Conservation (phyloP, 352 stramenopile species). For the Phytophthora capsici region DNA sequence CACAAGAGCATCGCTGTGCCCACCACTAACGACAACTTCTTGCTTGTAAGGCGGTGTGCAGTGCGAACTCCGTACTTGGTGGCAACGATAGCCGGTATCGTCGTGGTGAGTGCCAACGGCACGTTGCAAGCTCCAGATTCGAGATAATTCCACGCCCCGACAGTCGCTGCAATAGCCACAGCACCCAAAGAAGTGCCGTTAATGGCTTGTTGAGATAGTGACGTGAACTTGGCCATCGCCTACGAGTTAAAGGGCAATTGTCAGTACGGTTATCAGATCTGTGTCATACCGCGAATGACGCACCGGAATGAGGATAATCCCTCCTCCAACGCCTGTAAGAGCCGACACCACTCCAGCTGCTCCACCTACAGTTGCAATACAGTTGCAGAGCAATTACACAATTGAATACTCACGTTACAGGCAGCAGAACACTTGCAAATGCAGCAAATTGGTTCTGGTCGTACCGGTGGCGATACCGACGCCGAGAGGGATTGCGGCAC, state of each 20-base stretch:
- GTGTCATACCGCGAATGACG: slow-evolving; percentile 1
- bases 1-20: slow-evolving; percentile 79
- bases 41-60: slow-evolving; percentile 78
- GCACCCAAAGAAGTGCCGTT: slow-evolving; percentile 86
- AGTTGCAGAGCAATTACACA: slow-evolving; percentile 4
- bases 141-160: slow-evolving; percentile 81
- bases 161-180: slow-evolving; percentile 69
- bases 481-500: slow-evolving; percentile 49
- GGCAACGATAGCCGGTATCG: slow-evolving; percentile 74
- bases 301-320: slow-evolving; percentile 86
- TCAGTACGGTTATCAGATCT: slow-evolving; percentile 1
- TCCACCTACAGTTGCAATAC: slow-evolving; percentile 41
- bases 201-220: slow-evolving; percentile 77
- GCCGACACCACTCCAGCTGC: slow-evolving; percentile 78
- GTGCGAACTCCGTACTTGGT: slow-evolving; percentile 83
- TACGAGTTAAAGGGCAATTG: slow-evolving; percentile 26
- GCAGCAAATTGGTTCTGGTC: not conserved
- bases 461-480: slow-evolving; percentile 52
- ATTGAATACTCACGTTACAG: not conserved
- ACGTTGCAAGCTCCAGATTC: slow-evolving; percentile 76
- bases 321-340: slow-evolving; percentile 81
- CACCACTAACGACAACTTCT: slow-evolving; percentile 77
- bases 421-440: not conserved
- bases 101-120: slow-evolving; percentile 75
- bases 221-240: slow-evolving; percentile 84